Conservation (phyloP, 2,329 filamentous ascomycete genomes). For the Cladosporium sp. region DNA sequence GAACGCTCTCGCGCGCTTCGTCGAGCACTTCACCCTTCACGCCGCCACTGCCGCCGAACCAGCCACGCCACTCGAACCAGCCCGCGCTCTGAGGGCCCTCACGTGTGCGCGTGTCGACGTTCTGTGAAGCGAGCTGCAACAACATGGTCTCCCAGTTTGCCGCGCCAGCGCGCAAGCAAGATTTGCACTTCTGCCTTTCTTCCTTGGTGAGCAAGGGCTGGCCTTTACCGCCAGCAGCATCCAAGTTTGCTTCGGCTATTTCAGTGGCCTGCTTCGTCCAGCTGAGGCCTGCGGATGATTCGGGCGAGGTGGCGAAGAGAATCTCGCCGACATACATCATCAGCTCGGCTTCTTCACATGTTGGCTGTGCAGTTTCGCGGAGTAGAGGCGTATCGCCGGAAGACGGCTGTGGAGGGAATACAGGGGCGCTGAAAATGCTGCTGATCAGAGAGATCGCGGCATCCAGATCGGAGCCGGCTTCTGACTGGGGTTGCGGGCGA, state of each 20-base stretch:
- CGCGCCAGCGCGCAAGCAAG: conserved; percentile 76
- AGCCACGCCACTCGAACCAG: conserved; percentile 32
- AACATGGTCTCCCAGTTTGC: conserved; percentile 86
- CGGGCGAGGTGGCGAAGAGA: conserved; percentile 67
- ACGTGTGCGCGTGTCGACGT: conserved; percentile 29
- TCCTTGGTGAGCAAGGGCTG: conserved; percentile 32
- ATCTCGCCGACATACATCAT: conserved; percentile 95
- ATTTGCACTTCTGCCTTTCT: conserved; percentile 64
- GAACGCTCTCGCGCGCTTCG: conserved; percentile 23
- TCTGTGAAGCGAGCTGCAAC: conserved; percentile 58
- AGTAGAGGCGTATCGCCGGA: conserved; percentile 69
- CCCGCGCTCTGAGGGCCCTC: conserved; percentile 24
- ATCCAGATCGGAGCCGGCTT: conserved; percentile 29
- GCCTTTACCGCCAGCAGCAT: conserved; percentile 31
- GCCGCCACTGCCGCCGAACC: conserved; percentile 29
- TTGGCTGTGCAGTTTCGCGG: conserved; percentile 56
- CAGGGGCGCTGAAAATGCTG: conserved; percentile 40
- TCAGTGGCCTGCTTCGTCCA: conserved; percentile 92
- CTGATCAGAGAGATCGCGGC: conserved; percentile 35
- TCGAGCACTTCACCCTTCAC: conserved; percentile 30
- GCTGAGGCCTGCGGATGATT: conserved; percentile 66
- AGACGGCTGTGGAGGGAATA: conserved; percentile 69
- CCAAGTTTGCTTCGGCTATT: conserved; percentile 63
- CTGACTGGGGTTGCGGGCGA: conserved; percentile 24
- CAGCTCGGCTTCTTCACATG: conserved; percentile 82